phyloP scores from a whole-genome alignment of 2,329 filamentous ascomycete genomes.

The Penicillium sp. region DNA sequence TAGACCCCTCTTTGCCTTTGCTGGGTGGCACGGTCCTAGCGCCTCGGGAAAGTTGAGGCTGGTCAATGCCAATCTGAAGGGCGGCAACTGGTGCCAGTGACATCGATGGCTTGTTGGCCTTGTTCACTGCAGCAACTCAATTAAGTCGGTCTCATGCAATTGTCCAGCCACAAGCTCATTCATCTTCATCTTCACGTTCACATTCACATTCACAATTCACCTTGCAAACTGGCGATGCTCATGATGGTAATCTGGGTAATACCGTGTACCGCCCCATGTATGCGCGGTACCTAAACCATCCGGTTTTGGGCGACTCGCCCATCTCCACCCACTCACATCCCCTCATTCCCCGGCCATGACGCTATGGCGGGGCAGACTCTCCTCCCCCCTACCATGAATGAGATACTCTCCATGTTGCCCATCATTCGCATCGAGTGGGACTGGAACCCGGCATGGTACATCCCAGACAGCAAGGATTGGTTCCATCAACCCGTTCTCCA shows the following conservation, averaged over 20 bases:
- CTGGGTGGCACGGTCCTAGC: slow-evolving; percentile 2
- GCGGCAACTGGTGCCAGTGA: slow-evolving; percentile 8
- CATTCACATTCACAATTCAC: neutral
- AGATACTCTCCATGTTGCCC: slow-evolving; percentile 9
- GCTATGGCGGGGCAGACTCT: slow-evolving; percentile 23
- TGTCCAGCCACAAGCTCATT: neutral
- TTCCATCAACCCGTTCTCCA: slow-evolving; percentile 20
- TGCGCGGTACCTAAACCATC: neutral
- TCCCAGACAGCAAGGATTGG: slow-evolving; percentile 10
- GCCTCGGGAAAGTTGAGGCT: neutral
- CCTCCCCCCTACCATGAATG: slow-evolving; percentile 7
- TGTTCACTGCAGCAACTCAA: neutral
- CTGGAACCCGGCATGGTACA: slow-evolving; percentile 3
- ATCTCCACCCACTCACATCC: slow-evolving; percentile 11
- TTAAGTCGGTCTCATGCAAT: neutral
- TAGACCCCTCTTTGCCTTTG: slow-evolving; percentile 2
- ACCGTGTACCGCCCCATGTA: slow-evolving; percentile 19
- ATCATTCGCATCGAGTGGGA: slow-evolving; percentile 4
- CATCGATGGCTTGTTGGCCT: slow-evolving; percentile 20
- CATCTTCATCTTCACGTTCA: neutral
- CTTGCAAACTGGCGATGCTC: no score
- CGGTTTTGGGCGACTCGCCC: neutral
- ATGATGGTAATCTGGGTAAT: no score
- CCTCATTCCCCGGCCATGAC: slow-evolving; percentile 20
- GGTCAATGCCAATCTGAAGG: neutral